phyloP scores from a whole-genome alignment of 805 yeast species.

The Barnettozyma populi region DNA sequence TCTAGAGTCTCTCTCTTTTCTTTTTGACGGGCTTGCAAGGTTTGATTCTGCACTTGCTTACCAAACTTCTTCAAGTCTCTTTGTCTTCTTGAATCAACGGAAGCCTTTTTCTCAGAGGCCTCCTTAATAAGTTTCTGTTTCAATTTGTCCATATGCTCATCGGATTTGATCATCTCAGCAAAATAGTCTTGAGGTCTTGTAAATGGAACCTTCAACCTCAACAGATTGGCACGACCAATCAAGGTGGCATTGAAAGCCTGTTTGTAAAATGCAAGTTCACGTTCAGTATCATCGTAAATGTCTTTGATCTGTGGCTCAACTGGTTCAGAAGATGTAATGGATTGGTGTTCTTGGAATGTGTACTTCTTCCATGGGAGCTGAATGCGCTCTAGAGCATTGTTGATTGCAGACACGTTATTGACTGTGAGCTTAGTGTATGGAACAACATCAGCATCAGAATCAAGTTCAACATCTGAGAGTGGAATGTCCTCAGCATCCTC shows the following conservation, averaged over 20 bases:
- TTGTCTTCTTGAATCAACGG: constrained; percentile 91
- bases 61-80: constrained; percentile 95
- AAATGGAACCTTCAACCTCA: constrained; percentile 76
- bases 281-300: constrained; percentile 90
- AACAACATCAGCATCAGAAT: constrained; percentile 90
- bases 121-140: constrained; percentile 76
- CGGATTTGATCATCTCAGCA: constrained; percentile 98
- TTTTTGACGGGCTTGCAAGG: constrained; percentile 88
- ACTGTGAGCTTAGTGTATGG: constrained; percentile 88
- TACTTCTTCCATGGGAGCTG: constrained; percentile 54
- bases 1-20: constrained; percentile 89
- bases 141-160: constrained; percentile 95
- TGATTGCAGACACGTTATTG: constrained; percentile 81
- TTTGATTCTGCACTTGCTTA: constrained; percentile 92
- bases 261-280: constrained; percentile 92
- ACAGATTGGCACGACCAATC: constrained; percentile 59
- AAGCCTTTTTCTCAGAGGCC: constrained; percentile 78
- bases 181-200: constrained; percentile 92
- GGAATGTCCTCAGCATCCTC: constrained; percentile 81
- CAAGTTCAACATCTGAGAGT: constrained; percentile 85
- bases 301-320: constrained; percentile 71
- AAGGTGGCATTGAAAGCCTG: constrained; percentile 85
- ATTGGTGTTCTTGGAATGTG: constrained; percentile 80
- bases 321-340: constrained; percentile 53
- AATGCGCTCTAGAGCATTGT: constrained; percentile 61